These are phyloP conservation scores for Boletellus dicymbophilus DNA, from an alignment of 1,284 basidiomycete species.

Conservation along the genomic window DNA sequence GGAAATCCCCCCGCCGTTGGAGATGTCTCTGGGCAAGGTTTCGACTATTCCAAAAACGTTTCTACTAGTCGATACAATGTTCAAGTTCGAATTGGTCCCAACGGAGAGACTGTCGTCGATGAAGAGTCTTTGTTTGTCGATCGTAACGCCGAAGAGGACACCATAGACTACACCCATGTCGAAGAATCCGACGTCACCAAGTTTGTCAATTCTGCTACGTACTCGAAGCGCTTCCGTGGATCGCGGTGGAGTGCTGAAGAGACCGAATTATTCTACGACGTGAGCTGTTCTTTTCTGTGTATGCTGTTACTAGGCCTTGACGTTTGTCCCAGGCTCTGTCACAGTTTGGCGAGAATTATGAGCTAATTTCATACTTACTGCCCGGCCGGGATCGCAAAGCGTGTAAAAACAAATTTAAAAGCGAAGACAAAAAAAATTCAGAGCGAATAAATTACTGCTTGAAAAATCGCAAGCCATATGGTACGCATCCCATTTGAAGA, in stretches of 20 bases:
- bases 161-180: constrained; percentile 73
- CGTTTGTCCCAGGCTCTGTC: constrained; percentile 65
- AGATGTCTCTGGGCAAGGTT: constrained; percentile 54
- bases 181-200: constrained; percentile 83
- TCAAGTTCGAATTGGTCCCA: constrained; percentile 79
- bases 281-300: constrained; percentile 39
- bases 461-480: constrained; percentile 68
- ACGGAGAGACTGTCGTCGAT: constrained; percentile 80
- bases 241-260: constrained; percentile 85
- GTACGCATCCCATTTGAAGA: constrained; percentile 39
- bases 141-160: constrained; percentile 61
- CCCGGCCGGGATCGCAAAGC: constrained; percentile 86
- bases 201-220: constrained; percentile 85
- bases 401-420: constrained; percentile 90
- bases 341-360: constrained; percentile 92
- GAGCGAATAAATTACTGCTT: constrained; percentile 67
- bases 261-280: constrained; percentile 84
- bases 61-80: constrained; percentile 73
- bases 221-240: constrained; percentile 73
- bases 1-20: constrained; percentile 8
- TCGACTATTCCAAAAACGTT: constrained; percentile 67
- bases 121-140: constrained; percentile 80
- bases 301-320: constrained; percentile 3
- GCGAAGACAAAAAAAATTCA: constrained; percentile 81
- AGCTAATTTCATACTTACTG: constrained; percentile 84